phyloP scores from a whole-genome alignment of 2,329 filamentous ascomycete genomes.

The Sporothrix curviconia region DNA sequence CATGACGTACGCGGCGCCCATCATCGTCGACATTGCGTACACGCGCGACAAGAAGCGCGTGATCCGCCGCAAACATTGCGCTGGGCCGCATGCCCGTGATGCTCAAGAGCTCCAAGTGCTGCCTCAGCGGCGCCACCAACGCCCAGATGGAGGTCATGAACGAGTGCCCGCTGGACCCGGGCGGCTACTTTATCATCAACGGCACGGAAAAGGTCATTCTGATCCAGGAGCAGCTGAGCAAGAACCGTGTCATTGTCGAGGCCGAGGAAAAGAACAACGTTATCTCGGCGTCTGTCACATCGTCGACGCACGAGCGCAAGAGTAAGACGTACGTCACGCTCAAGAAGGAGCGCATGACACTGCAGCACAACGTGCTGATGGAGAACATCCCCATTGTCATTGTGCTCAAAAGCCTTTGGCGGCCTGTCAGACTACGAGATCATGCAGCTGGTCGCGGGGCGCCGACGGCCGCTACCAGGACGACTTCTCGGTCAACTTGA shows the following conservation, averaged over 20 bases:
- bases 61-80: slow-evolving; percentile 65
- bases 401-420: slow-evolving; percentile 84
- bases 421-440: slow-evolving; percentile 94
- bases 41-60: slow-evolving; percentile 72
- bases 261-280: slow-evolving; percentile 85
- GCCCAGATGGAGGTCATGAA: slow-evolving; percentile 85
- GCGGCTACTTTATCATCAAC: slow-evolving; percentile 95
- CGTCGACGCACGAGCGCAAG: slow-evolving; percentile 95
- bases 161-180: slow-evolving; percentile 91
- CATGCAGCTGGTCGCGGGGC: slow-evolving; percentile 79
- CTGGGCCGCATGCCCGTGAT: slow-evolving; percentile 94
- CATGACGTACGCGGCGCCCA: slow-evolving; percentile 95
- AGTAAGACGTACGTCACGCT: slow-evolving; percentile 94
- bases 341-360: slow-evolving; percentile 84
- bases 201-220: slow-evolving; percentile 98
- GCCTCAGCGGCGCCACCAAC: slow-evolving; percentile 75
- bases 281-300: slow-evolving; percentile 92
- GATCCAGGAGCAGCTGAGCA: slow-evolving; percentile 97
- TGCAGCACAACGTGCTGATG: slow-evolving; percentile 87
- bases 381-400: slow-evolving; percentile 96
- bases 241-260: slow-evolving; percentile 97
- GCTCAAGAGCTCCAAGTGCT: slow-evolving; percentile 91
- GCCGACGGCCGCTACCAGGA: slow-evolving; percentile 86
- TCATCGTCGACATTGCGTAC: slow-evolving; percentile 87
- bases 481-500: slow-evolving; percentile 91